Conservation (phyloP, 2,329 filamentous ascomycete genomes). For the Phialophora verrucosa region DNA sequence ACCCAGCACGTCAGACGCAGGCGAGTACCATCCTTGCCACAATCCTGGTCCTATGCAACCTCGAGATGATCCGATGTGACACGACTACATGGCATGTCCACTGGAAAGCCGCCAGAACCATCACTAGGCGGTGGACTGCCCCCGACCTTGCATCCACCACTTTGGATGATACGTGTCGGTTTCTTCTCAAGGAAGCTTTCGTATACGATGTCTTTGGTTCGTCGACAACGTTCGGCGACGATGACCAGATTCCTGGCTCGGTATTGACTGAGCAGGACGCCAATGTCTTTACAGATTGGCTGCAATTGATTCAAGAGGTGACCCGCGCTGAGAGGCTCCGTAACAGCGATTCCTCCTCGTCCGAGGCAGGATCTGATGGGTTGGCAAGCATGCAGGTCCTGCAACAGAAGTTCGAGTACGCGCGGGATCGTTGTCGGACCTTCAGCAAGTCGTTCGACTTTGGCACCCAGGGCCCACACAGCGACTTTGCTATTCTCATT, state of each 20-base stretch:
- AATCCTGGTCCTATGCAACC: slow-evolving; percentile 41
- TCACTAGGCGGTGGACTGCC: slow-evolving; percentile 36
- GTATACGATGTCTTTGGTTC: slow-evolving; percentile 41
- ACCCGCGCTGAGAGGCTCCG: slow-evolving; percentile 38
- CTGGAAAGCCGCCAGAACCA: slow-evolving; percentile 40
- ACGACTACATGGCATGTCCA: slow-evolving; percentile 40
- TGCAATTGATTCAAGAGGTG: slow-evolving; percentile 39
- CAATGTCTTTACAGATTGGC: slow-evolving; percentile 40
- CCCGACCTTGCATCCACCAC: slow-evolving; percentile 8
- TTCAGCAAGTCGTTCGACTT: slow-evolving; percentile 36
- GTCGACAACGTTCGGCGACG: slow-evolving; percentile 39
- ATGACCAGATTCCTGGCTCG: slow-evolving; percentile 28
- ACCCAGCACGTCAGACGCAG: slow-evolving; percentile 11
- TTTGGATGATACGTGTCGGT: slow-evolving; percentile 31
- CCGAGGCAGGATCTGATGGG: neutral
- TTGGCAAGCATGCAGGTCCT: slow-evolving; percentile 14
- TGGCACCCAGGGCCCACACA: slow-evolving; percentile 22
- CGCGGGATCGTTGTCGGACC: slow-evolving; percentile 31
- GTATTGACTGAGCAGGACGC: slow-evolving; percentile 32
- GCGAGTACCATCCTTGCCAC: slow-evolving; percentile 38
- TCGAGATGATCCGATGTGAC: slow-evolving; percentile 39
- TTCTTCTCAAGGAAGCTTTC: slow-evolving; percentile 42
- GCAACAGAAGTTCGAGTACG: slow-evolving; percentile 30
- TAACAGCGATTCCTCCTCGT: neutral
- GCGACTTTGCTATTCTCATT: slow-evolving; percentile 38